Percentiles rank a stretch among this genome's conserved stretches.
Conservation (phyloP, 768 basidiomycete species). For the Mrakia blollopis region DNA sequence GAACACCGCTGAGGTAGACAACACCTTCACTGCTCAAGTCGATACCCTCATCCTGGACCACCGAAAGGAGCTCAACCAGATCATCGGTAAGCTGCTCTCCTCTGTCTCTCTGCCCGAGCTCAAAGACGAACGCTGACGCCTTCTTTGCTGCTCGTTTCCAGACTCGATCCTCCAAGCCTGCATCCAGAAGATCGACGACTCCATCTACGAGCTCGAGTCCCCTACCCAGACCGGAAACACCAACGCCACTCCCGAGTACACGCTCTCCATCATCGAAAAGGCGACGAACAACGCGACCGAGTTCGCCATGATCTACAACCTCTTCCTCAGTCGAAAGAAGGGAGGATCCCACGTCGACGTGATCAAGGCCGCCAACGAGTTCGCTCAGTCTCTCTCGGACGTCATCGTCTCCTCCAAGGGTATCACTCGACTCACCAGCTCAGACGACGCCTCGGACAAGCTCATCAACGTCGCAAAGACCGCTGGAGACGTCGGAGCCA, state of each 20-base stretch:
- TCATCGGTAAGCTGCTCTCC: constrained; percentile 65
- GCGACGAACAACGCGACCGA: constrained; percentile 89
- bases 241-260: constrained; percentile 98
- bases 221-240: constrained; percentile 89
- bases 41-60: constrained; percentile 94
- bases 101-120: background rate
- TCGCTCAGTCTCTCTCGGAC: constrained; percentile 87
- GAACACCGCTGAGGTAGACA: constrained; percentile 77
- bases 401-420: constrained; percentile 93
- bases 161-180: constrained; percentile 96
- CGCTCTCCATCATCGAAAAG: constrained; percentile 97
- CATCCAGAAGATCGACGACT: constrained; percentile 93
- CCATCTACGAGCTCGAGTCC: constrained; percentile 96
- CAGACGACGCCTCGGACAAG: constrained; percentile 88
- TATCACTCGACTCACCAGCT: constrained; percentile 81
- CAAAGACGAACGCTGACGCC: no score
- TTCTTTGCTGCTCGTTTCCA: constrained; percentile 40
- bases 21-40: constrained; percentile 92
- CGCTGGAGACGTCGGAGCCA: constrained; percentile 79
- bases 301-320: constrained; percentile 89
- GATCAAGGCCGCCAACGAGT: constrained; percentile 94
- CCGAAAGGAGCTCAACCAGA: constrained; percentile 93
- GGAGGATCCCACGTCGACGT: constrained; percentile 97
- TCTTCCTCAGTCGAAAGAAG: constrained; percentile 69
- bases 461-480: constrained; percentile 75